phyloP scores from a whole-genome alignment of 2,329 filamentous ascomycete genomes.

The Ophiosphaerella herpotricha region DNA sequence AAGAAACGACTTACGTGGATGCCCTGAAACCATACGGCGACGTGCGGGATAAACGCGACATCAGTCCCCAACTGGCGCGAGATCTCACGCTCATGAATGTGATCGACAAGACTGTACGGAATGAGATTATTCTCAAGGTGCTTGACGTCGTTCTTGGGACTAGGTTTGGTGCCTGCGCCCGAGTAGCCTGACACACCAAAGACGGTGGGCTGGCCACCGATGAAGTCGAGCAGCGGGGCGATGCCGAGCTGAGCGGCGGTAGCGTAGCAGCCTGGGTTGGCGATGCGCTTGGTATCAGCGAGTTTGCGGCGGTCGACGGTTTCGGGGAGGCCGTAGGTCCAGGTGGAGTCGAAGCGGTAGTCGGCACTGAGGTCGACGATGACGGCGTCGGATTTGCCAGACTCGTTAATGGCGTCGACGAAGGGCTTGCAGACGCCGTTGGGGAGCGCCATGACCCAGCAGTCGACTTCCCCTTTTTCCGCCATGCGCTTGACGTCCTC shows the following conservation, averaged over 20 bases:
- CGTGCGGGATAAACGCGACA: slow-evolving; percentile 89
- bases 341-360: slow-evolving; percentile 82
- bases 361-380: slow-evolving; percentile 96
- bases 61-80: slow-evolving; percentile 72
- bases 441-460: slow-evolving; percentile 96
- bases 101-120: slow-evolving; percentile 87
- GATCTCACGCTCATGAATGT: slow-evolving; percentile 94
- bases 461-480: slow-evolving; percentile 82
- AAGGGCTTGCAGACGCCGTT: slow-evolving; percentile 95
- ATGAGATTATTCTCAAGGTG: slow-evolving; percentile 86
- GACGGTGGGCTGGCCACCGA: slow-evolving; percentile 78
- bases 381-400: slow-evolving; percentile 67
- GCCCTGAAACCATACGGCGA: slow-evolving; percentile 95
- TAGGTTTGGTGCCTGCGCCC: slow-evolving; percentile 91
- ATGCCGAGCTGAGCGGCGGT: slow-evolving; percentile 91
- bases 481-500: slow-evolving; percentile 89
- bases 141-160: slow-evolving; percentile 88
- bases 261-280: slow-evolving; percentile 94
- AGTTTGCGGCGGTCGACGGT: slow-evolving; percentile 77
- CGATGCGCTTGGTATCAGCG: slow-evolving; percentile 77
- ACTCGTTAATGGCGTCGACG: slow-evolving; percentile 82
- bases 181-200: slow-evolving; percentile 96
- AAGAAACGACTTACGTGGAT: slow-evolving; percentile 64
- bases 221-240: slow-evolving; percentile 75
- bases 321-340: slow-evolving; percentile 92